Base-by-base conservation (phyloP, 1,139 yeast species). In the Nakaseomyces sp. region DNA sequence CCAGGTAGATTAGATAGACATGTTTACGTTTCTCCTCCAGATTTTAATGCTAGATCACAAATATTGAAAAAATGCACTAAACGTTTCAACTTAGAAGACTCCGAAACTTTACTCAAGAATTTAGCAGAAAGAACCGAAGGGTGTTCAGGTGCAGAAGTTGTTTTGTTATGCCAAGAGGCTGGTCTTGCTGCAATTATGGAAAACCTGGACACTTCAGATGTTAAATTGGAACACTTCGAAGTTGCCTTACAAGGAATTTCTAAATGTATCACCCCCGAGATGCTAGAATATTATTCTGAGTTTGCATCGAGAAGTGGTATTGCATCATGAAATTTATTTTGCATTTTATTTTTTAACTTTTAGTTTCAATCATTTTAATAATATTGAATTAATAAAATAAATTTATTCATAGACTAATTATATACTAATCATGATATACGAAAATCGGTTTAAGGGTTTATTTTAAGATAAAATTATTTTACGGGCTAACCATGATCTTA, bases 91-190 rank as follows among this genome's bases (percentile, higher is more conserved):
- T 50, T 71, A 1, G 66, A 61, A 10, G 61, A 65, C 7, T 67
- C 69, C 2, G 71, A 69, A 32, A 74, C 75, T 2, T 68, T 70
- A 22, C 67, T 81, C n/a, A 66, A 69, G 4, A 61, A 60, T n/a
- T 66, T 85, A n/a, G 86, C 89, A 0, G 57, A 50, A 2, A 54
- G 62, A 13, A 84, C 96, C 0, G 91, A 83, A 0, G 97, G 97
- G 0, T 88, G 95, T 56, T 87, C 96, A 0, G 98, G 98, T 37
- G 96, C 98, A 0, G 98, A 91, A 62, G 88, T 91, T 28, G 94
- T 89, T 0, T 72, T 88, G 33, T 64, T 89, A 20, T 86, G 96
- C 55, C 97, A 89, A 60, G 97, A 91, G 61, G 96, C 97, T 0
- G 98, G 98, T 2, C 68, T 91, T 28, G 76, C 85, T 9, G 96